Evolutionary conservation across 352 stramenopile species (phyloP), one percentile per base, ranked within the genome.

Genomic region (Pythium guiyangense): DNA sequence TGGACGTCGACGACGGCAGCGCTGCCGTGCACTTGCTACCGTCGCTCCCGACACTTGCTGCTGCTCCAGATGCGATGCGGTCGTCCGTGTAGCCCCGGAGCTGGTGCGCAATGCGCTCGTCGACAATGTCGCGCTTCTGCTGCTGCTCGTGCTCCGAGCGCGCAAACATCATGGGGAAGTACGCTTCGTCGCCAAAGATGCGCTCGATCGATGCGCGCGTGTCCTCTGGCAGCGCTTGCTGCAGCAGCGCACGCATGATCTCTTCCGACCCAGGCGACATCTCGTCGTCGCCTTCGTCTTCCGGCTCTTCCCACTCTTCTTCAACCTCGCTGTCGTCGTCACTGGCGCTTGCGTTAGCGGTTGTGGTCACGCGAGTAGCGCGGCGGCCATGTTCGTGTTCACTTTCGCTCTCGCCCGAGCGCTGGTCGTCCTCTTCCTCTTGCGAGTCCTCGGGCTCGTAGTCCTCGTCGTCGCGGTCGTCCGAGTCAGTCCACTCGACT

Each of bases 41-140:
- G 4, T 10, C 48, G 4, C n/a, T 22, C 22, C 26, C 22, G 25
- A 4, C 40, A 20, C n/a, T 20, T 15, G 6, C 9, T 29, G 18
- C 26, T 8, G n/a, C 18, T 25, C 46, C 14, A 4, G 25, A 12
- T 22, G 46, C 25, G 22, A 54, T 31, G 1, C 49, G 40, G 31
- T 74, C 62, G 3, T 72, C 68, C 34, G 70, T 77, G 51, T 88
- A 86, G 14, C 69, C 71, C 11, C 70, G 73, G 20, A 92, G 57
- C 47, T 92, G 77, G 27, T 90, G 82, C 2, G 79, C 79, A 40
- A 92, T 88, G 35, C 82, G 79, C 53, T 90, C 66, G 29, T 84
- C 51, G 18, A 64, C 51, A 14, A 92, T 52, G 25, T 62, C 40
- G 22, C 74, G 52, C 22, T 74, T 66, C 62, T 92, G 82, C 49